These are phyloP conservation scores for Leucocoprinus leucothites DNA, from an alignment of 768 basidiomycete species.

Conservation along the genomic window DNA sequence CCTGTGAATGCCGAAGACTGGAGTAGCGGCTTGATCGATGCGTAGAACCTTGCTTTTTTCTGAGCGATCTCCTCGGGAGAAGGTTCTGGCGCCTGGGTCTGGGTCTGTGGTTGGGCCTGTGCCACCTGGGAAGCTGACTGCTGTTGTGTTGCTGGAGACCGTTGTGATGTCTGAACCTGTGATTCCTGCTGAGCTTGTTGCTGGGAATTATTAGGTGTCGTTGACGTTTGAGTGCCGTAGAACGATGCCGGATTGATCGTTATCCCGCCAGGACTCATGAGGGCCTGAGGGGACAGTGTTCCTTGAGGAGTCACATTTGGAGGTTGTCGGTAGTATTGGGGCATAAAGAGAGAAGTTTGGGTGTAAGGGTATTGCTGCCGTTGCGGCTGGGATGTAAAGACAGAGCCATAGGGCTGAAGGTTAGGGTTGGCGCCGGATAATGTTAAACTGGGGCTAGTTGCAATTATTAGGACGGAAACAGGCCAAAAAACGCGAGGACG, in stretches of 20 bases:
- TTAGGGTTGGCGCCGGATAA: conserved; percentile 42
- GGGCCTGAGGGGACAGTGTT: conserved; percentile 67
- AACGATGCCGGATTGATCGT: conserved; percentile 33
- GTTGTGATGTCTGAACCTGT: conserved; percentile 13
- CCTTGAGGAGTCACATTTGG: conserved; percentile 43
- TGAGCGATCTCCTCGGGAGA: conserved; percentile 42
- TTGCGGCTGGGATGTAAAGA: conserved; percentile 18
- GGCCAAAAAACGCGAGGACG: conserved; percentile 24
- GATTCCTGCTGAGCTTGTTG: conserved; percentile 16
- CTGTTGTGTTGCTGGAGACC: conserved; percentile 14
- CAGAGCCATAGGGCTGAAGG: conserved; percentile 9
- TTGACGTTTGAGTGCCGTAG: conserved; percentile 22
- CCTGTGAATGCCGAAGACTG: conserved; percentile 61
- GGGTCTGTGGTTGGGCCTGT: conserved; percentile 20
- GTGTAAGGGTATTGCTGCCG: conserved; percentile 22
- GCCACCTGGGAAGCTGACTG: conserved; percentile 15
- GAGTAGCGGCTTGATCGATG: conserved; percentile 53
- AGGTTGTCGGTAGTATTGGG: conserved; percentile 29
- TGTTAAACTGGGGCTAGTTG: conserved; percentile 56
- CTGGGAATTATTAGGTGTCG: conserved; percentile 13
- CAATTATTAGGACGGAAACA: conserved; percentile 7
- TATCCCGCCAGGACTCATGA: conserved; percentile 34
- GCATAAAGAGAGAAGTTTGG: conserved; percentile 13
- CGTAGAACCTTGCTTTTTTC: conserved; percentile 51
- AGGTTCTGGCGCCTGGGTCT: conserved; percentile 24